Conservation (phyloP, 306 rosid genomes). For the Cotoneaster glaucophyllus region DNA sequence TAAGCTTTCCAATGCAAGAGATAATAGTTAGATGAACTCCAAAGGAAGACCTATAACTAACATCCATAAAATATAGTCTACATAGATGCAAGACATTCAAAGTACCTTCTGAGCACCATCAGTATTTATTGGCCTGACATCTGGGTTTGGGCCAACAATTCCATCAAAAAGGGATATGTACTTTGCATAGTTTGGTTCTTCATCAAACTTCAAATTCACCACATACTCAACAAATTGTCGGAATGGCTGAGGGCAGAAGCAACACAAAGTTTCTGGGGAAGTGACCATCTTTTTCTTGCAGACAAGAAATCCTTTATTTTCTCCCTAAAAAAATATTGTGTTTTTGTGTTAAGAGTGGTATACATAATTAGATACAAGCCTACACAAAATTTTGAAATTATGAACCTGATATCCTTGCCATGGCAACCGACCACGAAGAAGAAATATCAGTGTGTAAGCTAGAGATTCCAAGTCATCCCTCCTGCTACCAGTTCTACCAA, state of each 20-base stretch:
- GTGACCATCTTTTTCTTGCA: conserved; percentile 89
- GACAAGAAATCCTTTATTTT: conserved; percentile 79
- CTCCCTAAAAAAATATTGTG: conserved; percentile 48
- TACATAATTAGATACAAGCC: not conserved
- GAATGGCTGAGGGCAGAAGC: conserved; percentile 80
- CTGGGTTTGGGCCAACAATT: conserved; percentile 77
- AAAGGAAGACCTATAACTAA: not conserved
- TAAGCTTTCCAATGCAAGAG: conserved; percentile 46
- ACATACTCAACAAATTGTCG: conserved; percentile 69
- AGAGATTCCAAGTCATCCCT: conserved; percentile 93
- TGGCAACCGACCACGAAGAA: conserved; percentile 82
- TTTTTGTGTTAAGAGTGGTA: not conserved
- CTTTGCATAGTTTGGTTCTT: conserved; percentile 85
- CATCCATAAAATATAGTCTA: not conserved
- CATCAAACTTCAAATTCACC: conserved; percentile 75
- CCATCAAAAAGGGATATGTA: conserved; percentile 80
- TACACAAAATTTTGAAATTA: not conserved
- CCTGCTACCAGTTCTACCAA: conserved; percentile 87
- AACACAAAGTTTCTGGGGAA: conserved; percentile 60
- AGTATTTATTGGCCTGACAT: conserved; percentile 72
- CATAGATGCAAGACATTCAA: not conserved
- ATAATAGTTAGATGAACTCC: conserved; percentile 11
- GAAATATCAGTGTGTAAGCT: conserved; percentile 83
- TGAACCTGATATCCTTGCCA: conserved; percentile 93
- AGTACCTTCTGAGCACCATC: conserved; percentile 81